Conservation (phyloP, 2,329 filamentous ascomycete species). For the Aspergillus ochraceoroseus region DNA sequence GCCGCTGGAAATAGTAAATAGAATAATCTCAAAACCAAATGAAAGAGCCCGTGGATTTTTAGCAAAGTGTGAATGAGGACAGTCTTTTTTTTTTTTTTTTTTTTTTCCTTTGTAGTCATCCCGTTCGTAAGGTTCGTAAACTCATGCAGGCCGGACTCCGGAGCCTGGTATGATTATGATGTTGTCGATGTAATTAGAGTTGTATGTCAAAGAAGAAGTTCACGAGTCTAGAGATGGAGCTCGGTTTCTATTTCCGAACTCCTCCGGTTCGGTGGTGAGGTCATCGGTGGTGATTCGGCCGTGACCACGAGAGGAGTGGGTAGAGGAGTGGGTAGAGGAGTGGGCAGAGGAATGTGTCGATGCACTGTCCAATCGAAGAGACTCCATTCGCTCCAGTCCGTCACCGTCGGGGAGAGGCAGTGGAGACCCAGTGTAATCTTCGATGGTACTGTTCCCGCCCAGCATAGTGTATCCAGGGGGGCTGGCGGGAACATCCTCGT, state of each 20-base stretch:
- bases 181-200: neutral
- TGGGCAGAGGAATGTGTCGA: conserved; percentile 33
- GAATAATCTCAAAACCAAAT: conserved; percentile 4
- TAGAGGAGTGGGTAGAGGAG: too few relatives aligned
- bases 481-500: conserved; percentile 84
- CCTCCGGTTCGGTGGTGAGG: conserved; percentile 20
- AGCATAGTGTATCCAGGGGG: conserved; percentile 64
- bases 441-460: conserved; percentile 41
- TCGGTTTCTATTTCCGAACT: conserved; percentile 13
- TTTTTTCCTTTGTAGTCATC: conserved; percentile 9
- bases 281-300: conserved; percentile 34
- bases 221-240: conserved; percentile 16
- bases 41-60: conserved; percentile 5
- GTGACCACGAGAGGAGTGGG: conserved; percentile 29
- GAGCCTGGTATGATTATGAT: neutral
- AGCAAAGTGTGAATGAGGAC: conserved; percentile 5
- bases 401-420: conserved; percentile 42
- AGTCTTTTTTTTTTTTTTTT: conserved; percentile 1
- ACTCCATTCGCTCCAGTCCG: conserved; percentile 46
- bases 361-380: conserved; percentile 31
- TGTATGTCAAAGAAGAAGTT: conserved; percentile 9
- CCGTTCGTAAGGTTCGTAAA: conserved; percentile 17
- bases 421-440: conserved; percentile 46
- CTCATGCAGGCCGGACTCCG: conserved; percentile 8
- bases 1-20: neutral